Percentiles rank a stretch among this genome's conserved stretches.
Evolutionary conservation across 352 stramenopile species (phyloP).

Genomic region (Stephanocyclus meneghinianus): DNA sequence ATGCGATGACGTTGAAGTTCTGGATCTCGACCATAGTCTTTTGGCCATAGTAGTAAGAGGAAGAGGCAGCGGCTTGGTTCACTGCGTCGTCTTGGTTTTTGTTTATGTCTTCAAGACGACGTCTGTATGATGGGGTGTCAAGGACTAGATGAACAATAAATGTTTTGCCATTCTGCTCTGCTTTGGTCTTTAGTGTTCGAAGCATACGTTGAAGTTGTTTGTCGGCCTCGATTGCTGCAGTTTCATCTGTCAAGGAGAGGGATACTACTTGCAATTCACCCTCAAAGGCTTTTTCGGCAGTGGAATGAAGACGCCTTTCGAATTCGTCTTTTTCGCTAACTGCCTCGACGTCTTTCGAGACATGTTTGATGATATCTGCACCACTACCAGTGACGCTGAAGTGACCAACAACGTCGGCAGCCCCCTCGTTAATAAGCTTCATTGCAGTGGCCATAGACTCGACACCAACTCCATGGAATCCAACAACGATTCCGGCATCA

Average conservation of each 20-base stretch:
- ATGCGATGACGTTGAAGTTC: conserved; percentile 81
- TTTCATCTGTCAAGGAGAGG: conserved; percentile 28
- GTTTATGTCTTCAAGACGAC: conserved; percentile 46
- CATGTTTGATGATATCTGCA: conserved; percentile 24
- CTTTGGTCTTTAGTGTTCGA: conserved; percentile 42
- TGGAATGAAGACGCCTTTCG: conserved; percentile 23
- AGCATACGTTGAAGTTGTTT: conserved; percentile 56
- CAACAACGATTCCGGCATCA: conserved; percentile 68
- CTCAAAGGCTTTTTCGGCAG: conserved; percentile 7
- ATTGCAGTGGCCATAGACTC: conserved; percentile 63
- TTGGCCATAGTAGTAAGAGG: conserved; percentile 52
- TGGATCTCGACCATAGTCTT: conserved; percentile 84
- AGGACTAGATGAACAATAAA: conserved; percentile 76
- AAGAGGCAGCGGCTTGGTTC: conserved; percentile 38
- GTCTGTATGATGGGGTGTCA: conserved; percentile 44
- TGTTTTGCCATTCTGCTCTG: conserved; percentile 45
- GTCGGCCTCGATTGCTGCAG: conserved; percentile 51
- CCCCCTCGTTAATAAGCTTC: conserved; percentile 35
- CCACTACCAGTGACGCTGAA: conserved; percentile 44
- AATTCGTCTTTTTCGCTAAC: conserved; percentile 17
- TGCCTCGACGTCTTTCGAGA: conserved; percentile 7
- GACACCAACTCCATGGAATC: conserved; percentile 43
- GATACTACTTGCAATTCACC: conserved; percentile 23
- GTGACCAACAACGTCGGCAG: conserved; percentile 55
- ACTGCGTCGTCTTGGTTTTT: conserved; percentile 35